Conservation (phyloP, 108 stramenopile genomes). For the Fistulifera pelliculosa region DNA sequence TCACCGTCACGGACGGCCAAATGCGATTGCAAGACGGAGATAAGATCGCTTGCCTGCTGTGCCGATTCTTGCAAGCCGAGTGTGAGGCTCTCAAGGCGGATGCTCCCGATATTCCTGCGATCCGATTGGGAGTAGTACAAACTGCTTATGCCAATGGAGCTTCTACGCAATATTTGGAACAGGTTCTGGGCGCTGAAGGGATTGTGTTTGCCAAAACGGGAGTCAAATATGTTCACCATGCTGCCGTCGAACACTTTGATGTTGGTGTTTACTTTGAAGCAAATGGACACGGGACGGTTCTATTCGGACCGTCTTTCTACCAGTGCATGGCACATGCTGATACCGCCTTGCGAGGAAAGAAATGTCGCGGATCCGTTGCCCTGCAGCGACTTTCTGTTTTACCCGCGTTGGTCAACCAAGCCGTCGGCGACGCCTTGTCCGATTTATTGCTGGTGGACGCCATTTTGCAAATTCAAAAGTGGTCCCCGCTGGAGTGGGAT, state of each 20-base stretch:
- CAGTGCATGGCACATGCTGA: slow-evolving; percentile 1
- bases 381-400: slow-evolving; percentile 34
- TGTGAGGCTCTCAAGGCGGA: slow-evolving; percentile 13
- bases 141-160: slow-evolving; percentile 99
- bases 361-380: slow-evolving; percentile 9
- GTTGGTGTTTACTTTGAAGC: slow-evolving; percentile 99
- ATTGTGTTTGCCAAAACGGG: slow-evolving; percentile 91
- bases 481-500: slow-evolving; percentile 73
- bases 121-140: slow-evolving; percentile 91
- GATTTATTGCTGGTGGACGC: slow-evolving; percentile 93
- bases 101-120: slow-evolving; percentile 1
- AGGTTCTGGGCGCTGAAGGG: slow-evolving; percentile 13
- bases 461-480: slow-evolving; percentile 51
- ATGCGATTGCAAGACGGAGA: slow-evolving; percentile 93
- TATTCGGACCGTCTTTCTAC: slow-evolving; percentile 68
- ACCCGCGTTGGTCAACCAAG: slow-evolving; percentile 82
- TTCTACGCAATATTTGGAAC: slow-evolving; percentile 70
- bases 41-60: slow-evolving; percentile 87
- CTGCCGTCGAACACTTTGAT: slow-evolving; percentile 85
- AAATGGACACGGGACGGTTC: slow-evolving; percentile 98
- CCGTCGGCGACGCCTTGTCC: slow-evolving; percentile 95
- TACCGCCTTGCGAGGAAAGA: neutral
- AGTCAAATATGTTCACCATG: slow-evolving; percentile 95
- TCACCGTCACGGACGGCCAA: slow-evolving; percentile 24
- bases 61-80: slow-evolving; percentile 71